phyloP scores from a whole-genome alignment of 805 yeast genomes.

The Ogataea dorogensis region DNA sequence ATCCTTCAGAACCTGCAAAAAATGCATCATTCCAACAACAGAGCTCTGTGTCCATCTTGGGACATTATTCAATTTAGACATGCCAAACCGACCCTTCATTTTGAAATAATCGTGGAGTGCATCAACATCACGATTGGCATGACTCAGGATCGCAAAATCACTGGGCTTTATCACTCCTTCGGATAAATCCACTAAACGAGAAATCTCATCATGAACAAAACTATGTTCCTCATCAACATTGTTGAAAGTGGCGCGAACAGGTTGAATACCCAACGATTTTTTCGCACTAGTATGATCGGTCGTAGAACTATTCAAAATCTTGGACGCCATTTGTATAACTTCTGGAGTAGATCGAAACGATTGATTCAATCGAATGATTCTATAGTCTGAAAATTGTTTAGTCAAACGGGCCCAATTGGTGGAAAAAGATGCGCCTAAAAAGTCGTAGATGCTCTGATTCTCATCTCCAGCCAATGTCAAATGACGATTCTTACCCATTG shows the following conservation, averaged over 20 bases:
- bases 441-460: conserved; percentile 66
- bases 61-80: conserved; percentile 42
- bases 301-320: conserved; percentile 20
- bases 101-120: conserved; percentile 38
- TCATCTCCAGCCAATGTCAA: conserved; percentile 70
- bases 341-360: conserved; percentile 65
- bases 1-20: conserved; percentile 42
- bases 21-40: conserved; percentile 45
- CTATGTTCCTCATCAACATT: conserved; percentile 38
- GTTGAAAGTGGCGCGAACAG: conserved; percentile 29
- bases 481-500: conserved; percentile 44
- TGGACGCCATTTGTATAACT: conserved; percentile 44
- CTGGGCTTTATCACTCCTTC: conserved; percentile 41
- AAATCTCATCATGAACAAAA: conserved; percentile 45
- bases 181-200: conserved; percentile 40
- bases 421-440: conserved; percentile 48
- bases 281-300: conserved; percentile 22
- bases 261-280: conserved; percentile 18
- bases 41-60: conserved; percentile 52
- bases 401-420: conserved; percentile 25
- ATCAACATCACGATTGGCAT: conserved; percentile 51
- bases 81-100: conserved; percentile 39
- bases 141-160: conserved; percentile 53
- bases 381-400: conserved; percentile 21
- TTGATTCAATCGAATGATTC: conserved; percentile 41